These are phyloP conservation scores for Tubosaeta brunneosetosa DNA, from an alignment of 768 basidiomycete species.

Conservation along the genomic window DNA sequence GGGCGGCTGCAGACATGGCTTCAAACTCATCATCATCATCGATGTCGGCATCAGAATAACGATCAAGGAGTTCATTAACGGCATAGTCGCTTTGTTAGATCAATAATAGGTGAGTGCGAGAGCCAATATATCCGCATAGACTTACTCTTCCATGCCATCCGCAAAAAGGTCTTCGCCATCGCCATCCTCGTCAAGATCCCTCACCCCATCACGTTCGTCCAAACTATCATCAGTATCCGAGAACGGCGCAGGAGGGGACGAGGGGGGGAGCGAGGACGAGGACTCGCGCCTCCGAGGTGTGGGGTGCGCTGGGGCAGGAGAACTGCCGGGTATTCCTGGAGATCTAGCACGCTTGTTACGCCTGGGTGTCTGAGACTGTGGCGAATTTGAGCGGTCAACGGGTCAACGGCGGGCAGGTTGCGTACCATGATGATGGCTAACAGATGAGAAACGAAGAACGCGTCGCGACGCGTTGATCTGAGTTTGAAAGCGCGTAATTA, in stretches of 20 bases:
- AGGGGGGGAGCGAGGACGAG: slow-evolving; percentile 77
- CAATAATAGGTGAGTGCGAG: slow-evolving; percentile 8
- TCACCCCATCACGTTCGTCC: slow-evolving; percentile 64
- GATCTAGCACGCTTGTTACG: slow-evolving; percentile 62
- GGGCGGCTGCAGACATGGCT: slow-evolving; percentile 60
- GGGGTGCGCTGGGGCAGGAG: slow-evolving; percentile 38
- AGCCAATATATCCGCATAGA: slow-evolving; percentile 6
- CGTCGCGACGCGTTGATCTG: slow-evolving; percentile 47
- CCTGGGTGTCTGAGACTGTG: slow-evolving; percentile 43
- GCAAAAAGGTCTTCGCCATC: slow-evolving; percentile 92
- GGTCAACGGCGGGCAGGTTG: slow-evolving; percentile 3
- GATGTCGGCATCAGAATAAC: slow-evolving; percentile 81
- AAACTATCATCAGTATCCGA: slow-evolving; percentile 82
- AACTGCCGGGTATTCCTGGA: slow-evolving; percentile 43
- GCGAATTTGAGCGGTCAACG: background rate
- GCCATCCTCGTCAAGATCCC: slow-evolving; percentile 63
- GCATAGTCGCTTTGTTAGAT: slow-evolving; percentile 68
- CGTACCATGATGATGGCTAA: slow-evolving; percentile 36
- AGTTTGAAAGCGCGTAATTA: slow-evolving; percentile 40
- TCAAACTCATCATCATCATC: slow-evolving; percentile 75
- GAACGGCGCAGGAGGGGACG: slow-evolving; percentile 78
- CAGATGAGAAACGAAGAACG: slow-evolving; percentile 28
- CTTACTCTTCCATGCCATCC: slow-evolving; percentile 70
- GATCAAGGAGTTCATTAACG: slow-evolving; percentile 74
- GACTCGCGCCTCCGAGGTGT: slow-evolving; percentile 51